Percentiles rank a stretch among this genome's conserved stretches.
Conservation (phyloP, 2,329 filamentous ascomycete genomes). For the Penicillium aurantiogriseum region DNA sequence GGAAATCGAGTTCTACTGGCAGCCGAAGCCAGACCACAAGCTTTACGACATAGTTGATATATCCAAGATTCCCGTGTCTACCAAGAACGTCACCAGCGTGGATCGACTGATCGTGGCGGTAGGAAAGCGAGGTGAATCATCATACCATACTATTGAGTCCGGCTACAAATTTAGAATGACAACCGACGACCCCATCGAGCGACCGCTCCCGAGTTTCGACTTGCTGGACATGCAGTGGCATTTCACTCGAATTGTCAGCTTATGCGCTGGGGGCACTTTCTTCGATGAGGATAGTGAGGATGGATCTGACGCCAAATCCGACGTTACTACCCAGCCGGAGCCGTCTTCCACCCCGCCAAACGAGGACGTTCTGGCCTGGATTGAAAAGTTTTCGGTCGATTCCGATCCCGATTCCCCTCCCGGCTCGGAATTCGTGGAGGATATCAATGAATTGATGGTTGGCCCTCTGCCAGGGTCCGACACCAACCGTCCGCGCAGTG, state of each 20-base stretch:
- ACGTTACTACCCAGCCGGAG: background rate
- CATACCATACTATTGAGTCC: conserved; percentile 1
- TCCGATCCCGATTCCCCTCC: background rate
- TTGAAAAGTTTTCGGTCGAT: background rate
- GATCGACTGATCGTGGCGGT: background rate
- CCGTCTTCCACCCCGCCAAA: background rate
- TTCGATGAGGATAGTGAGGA: background rate
- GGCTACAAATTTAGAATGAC: conserved; percentile 7
- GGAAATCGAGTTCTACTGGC: conserved; percentile 16
- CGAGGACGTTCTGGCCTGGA: background rate
- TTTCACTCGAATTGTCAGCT: conserved; percentile 8
- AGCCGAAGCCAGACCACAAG: conserved; percentile 1
- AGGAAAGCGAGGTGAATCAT: background rate
- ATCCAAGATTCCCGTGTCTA: background rate
- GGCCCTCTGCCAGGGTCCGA: background rate
- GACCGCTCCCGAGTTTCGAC: conserved; percentile 12
- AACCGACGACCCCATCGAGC: conserved; percentile 1
- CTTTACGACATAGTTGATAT: background rate
- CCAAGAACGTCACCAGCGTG: background rate
- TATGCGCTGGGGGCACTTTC: background rate
- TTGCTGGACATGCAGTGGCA: conserved; percentile 18
- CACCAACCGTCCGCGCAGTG: background rate
- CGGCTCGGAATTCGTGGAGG: background rate
- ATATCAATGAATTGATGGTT: background rate
- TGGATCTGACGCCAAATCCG: background rate